Evolutionary conservation across 2,329 filamentous ascomycete genomes (phyloP), one percentile per base, ranked within the genome.

Genomic region (Paecilomyces variotii): DNA sequence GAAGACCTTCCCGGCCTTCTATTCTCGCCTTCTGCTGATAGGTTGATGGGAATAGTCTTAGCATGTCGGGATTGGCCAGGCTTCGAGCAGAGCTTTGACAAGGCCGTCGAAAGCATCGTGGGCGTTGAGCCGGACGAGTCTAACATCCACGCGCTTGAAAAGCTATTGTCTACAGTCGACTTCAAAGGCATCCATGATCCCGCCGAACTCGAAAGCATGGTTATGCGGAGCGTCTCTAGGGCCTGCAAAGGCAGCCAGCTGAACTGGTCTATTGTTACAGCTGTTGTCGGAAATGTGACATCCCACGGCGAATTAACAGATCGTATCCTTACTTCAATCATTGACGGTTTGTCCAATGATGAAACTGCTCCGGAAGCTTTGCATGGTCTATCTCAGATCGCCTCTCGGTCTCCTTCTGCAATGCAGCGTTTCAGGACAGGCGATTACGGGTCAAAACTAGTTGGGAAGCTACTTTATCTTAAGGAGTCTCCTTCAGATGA

Each of bases 11-110:
- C 82, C 0, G 74, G 77, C 1, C 75, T 94, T 14, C 74, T 92
- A 2, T 73, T 81, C 1, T 91, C 90, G 0, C 84, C 88, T 0
- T 92, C 90, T 0, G 83, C 84, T 0, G 73, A 82, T 1, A 82
- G 87, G 55, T 72, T 96, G 0, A 76, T 91, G 6, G 82, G 86
- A 0, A 84, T 86, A 10, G 76, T 96, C 0, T 81, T 86, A 54
- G 72, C 81, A 0, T 76, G 86, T 49, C 80, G 81, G 1, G 69
- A 76, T 19, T 74, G 70, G 67, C 64, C 72, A 60, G 71, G 68
- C 2, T 77, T 74, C 59, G 30, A 75, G 78, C 14, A 72, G 72
- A 45, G 75, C 65, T 57, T 76, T 71, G 58, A 69, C 69, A 71
- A 62, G 56, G 66, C 67, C 64, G 74, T 76, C 52, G 63, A 68